Conservation (phyloP, 2,329 filamentous ascomycete genomes). For the Xylariaceae sp. region DNA sequence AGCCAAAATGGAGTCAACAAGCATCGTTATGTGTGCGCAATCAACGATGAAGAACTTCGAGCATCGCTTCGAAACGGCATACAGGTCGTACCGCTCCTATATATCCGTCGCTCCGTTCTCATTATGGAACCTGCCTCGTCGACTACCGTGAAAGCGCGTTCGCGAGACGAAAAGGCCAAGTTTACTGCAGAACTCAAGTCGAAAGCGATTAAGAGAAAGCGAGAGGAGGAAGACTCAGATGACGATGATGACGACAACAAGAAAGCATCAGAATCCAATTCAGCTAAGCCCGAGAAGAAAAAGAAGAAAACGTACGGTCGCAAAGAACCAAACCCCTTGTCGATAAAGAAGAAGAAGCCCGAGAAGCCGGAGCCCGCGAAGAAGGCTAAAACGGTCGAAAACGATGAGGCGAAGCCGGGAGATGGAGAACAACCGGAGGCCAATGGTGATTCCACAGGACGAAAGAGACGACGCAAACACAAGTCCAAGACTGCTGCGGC, state of each 20-base stretch:
- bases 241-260: slow-evolving; percentile 32
- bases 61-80: slow-evolving; percentile 56
- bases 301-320: slow-evolving; percentile 55
- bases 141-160: slow-evolving; percentile 56
- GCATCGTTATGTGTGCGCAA: slow-evolving; percentile 72
- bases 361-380: slow-evolving; percentile 5
- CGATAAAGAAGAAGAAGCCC: slow-evolving; percentile 60
- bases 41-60: slow-evolving; percentile 62
- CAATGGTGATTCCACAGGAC: slow-evolving; percentile 19
- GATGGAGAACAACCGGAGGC: slow-evolving; percentile 4
- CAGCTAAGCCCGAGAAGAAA: slow-evolving; percentile 34
- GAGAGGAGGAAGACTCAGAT: slow-evolving; percentile 38
- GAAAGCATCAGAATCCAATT: slow-evolving; percentile 22
- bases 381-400: slow-evolving; percentile 15
- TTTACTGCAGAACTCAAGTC: slow-evolving; percentile 64
- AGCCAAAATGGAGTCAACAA: slow-evolving; percentile 68
- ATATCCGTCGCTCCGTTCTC: slow-evolving; percentile 68
- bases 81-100: slow-evolving; percentile 69
- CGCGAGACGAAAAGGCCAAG: slow-evolving; percentile 67
- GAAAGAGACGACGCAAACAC: slow-evolving; percentile 28
- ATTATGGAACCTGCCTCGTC: slow-evolving; percentile 72
- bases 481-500: slow-evolving; percentile 18
- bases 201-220: slow-evolving; percentile 46
- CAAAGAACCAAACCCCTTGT: slow-evolving; percentile 66
- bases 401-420: slow-evolving; percentile 10